Conservation (phyloP, 768 basidiomycete genomes). For the Russula griseocarnosa region DNA sequence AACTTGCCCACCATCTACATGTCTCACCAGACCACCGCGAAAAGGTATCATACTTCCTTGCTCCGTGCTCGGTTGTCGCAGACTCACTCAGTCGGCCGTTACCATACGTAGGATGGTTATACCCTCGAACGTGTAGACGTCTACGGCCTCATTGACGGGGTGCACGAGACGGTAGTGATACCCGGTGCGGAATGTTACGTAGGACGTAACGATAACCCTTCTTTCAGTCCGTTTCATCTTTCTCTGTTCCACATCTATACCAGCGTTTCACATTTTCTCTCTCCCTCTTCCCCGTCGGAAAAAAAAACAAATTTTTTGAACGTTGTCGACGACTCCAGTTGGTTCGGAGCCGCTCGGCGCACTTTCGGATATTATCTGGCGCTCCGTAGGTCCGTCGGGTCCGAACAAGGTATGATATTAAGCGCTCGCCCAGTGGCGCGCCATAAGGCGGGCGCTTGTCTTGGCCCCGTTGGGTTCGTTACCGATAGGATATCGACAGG, state of each 20-base stretch:
- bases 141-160: constrained; percentile 52
- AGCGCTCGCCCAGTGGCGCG: no score
- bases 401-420: constrained; percentile 64
- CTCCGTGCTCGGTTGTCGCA: not conserved
- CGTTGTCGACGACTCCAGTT: no score
- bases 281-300: not conserved
- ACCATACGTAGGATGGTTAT: constrained; percentile 71
- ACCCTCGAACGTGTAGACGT: constrained; percentile 76
- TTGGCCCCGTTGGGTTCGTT: not conserved
- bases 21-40: constrained; percentile 62
- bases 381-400: constrained; percentile 81
- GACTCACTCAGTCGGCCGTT: not conserved
- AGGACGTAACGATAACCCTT: constrained; percentile 80
- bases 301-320: not conserved
- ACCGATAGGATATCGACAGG: constrained; percentile 43
- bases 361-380: constrained; percentile 68
- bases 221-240: constrained; percentile 65
- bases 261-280: not conserved
- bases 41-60: constrained; percentile 47
- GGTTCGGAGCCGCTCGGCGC: constrained; percentile 74
- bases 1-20: no score
- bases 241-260: not conserved
- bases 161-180: constrained; percentile 50
- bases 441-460: not conserved
- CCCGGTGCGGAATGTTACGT: constrained; percentile 78